phyloP scores from a whole-genome alignment of 768 basidiomycete species.

The Russula griseocarnosa region DNA sequence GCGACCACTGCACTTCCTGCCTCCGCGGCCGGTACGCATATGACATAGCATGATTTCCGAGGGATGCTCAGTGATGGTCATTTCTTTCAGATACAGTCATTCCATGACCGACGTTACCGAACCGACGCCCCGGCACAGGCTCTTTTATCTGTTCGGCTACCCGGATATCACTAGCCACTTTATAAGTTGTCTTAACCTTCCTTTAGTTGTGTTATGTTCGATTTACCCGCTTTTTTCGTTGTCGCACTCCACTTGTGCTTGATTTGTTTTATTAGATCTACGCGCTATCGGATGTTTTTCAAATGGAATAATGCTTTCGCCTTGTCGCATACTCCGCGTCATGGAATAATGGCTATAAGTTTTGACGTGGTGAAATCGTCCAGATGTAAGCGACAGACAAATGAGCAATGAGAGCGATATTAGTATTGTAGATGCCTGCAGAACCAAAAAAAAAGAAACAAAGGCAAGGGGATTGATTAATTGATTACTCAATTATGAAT shows the following conservation, averaged over 20 bases:
- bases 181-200: not conserved
- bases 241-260: not conserved
- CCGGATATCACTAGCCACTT: not conserved
- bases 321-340: not conserved
- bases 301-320: not conserved
- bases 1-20: not conserved
- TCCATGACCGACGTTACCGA: not conserved
- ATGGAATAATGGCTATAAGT: too few species aligned
- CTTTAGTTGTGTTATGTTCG: not conserved
- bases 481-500: slow-evolving; percentile 53
- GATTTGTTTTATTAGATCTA: not conserved
- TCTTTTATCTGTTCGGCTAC: not conserved
- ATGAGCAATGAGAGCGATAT: not conserved
- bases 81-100: not conserved
- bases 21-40: not conserved
- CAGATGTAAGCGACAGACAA: too few species aligned
- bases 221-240: not conserved
- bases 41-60: not conserved
- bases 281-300: not conserved
- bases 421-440: not conserved
- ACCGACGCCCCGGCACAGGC: not conserved
- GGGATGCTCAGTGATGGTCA: not conserved
- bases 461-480: too few species aligned
- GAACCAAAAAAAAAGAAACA: not conserved
- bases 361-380: not conserved